Evolutionary conservation across 2,329 filamentous ascomycete genomes (phyloP).

Genomic region (Xylogone sp.): DNA sequence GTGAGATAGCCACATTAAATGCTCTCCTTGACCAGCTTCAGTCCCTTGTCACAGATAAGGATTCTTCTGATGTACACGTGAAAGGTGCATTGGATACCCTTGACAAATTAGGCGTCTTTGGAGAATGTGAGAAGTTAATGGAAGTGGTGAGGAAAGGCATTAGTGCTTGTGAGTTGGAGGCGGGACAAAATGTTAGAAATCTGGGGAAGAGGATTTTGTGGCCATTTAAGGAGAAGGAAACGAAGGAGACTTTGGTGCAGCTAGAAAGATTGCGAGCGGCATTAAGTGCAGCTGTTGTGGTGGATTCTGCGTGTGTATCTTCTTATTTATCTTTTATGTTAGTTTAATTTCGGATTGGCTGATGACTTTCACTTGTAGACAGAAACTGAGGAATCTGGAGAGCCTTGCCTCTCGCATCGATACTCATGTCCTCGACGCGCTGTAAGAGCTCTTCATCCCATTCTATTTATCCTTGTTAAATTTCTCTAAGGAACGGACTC

Average conservation of each 20-base stretch:
- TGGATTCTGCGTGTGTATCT: constrained; percentile 2
- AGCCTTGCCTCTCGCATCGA: not conserved
- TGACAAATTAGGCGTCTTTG: constrained; percentile 5
- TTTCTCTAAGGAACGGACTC: not conserved
- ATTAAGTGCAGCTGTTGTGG: constrained; percentile 6
- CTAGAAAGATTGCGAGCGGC: not conserved
- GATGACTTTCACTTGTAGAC: not conserved
- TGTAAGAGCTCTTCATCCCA: not conserved
- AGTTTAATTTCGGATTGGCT: too few relatives aligned
- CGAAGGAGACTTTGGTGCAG: constrained; percentile 5
- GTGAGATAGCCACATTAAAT: constrained; percentile 7
- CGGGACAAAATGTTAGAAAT: constrained; percentile 6
- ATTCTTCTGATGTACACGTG: not conserved
- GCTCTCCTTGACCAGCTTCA: constrained; percentile 7
- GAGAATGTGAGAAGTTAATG: constrained; percentile 4
- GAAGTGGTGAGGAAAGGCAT: constrained; percentile 1
- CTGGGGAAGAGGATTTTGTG: constrained; percentile 7
- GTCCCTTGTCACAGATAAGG: not conserved
- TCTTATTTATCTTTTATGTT: too few relatives aligned
- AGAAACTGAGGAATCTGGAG: not conserved
- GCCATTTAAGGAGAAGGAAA: constrained; percentile 10
- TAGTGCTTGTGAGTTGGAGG: constrained; percentile 5
- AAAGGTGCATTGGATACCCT: constrained; percentile 3
- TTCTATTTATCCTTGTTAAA: not conserved
- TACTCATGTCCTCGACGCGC: constrained; percentile 1